A percentile compares a stretch with the other conserved stretches of the same genome.
Conservation (phyloP, 768 basidiomycete species). For the Boletellus sp. region DNA sequence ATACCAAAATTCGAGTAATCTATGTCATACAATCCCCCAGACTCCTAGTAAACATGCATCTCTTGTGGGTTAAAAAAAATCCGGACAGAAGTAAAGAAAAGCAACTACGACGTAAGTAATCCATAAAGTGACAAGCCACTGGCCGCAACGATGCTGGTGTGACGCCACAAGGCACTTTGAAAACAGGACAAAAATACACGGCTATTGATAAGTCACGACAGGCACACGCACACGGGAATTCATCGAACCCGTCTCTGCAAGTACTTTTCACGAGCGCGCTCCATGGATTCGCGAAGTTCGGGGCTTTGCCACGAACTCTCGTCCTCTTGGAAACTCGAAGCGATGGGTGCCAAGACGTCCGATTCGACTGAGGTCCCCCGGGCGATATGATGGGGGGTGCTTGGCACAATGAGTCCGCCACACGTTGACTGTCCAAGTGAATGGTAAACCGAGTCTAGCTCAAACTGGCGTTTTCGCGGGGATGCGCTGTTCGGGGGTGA, state of each 20-base stretch:
- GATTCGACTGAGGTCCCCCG: slow-evolving; percentile 38
- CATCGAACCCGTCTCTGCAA: slow-evolving; percentile 17
- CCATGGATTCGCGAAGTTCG: slow-evolving; percentile 70
- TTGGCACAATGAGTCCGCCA: slow-evolving; percentile 11
- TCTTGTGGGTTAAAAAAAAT: background rate
- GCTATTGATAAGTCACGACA: background rate
- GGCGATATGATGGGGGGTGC: slow-evolving; percentile 12
- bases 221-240: background rate
- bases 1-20: too few species aligned
- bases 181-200: background rate
- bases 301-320: slow-evolving; percentile 54
- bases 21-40: slow-evolving; percentile 8
- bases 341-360: slow-evolving; percentile 20
- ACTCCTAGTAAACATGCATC: slow-evolving; percentile 1
- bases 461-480: slow-evolving; percentile 34
- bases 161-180: background rate
- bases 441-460: slow-evolving; percentile 16
- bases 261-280: slow-evolving; percentile 49
- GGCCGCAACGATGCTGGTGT: too few species aligned
- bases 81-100: background rate
- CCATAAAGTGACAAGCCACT: background rate
- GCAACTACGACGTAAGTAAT: slow-evolving; percentile 4
- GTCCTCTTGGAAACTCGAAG: slow-evolving; percentile 41
- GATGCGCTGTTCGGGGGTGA: slow-evolving; percentile 31
- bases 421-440: slow-evolving; percentile 21